Evolutionary conservation across 345 rosid species (phyloP), one percentile per base, ranked within the genome.

Genomic region (Bruguiera sexangula): DNA sequence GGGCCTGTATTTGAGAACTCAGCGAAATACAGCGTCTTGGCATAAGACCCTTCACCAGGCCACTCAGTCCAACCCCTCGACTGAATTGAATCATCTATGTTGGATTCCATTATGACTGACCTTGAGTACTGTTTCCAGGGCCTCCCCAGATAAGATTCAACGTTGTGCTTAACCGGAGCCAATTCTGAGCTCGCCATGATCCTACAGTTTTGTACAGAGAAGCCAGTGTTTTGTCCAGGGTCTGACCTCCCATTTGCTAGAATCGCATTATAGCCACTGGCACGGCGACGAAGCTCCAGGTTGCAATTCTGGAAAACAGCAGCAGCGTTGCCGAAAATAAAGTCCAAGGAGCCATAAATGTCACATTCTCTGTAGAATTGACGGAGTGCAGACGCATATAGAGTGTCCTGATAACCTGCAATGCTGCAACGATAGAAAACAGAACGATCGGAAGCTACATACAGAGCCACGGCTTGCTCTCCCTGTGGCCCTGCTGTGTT

Each of bases 361-460:
- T 87, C 93, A 50, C 90, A 87, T 69, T 92, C 96, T 29, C 91
- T 75, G 63, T 92, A 92, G 82, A 92, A 92, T 37, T 92, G 98
- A 6, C 96, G 91, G 9, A 86, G 77, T 0, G 87, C 84, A 2
- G 76, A 79, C 2, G 98, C 91, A 50, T 85, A 93, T 1, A 93
- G 73, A 0, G 92, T 88, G 84, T 93, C 98, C 56, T 93, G 98
- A 74, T 90, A 86, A 24, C 96, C 96, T 0, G 78, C 73, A 0
- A 93, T 79, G 85, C 89, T 88, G 79, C 98, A 93, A 69, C 88
- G 78, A 54, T 78, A 90, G 62, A 93, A 66, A 18, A 83, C 96
- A 7, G 96, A 74, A 6, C 65, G 89, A 73, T 93, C 96, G 1
- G 96, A 86, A 7, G 86, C 80, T 6, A 85, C 79, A 51, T 74